Base-by-base conservation (phyloP, 2,329 filamentous ascomycete genomes). In the Raffaelea albimanens region DNA sequence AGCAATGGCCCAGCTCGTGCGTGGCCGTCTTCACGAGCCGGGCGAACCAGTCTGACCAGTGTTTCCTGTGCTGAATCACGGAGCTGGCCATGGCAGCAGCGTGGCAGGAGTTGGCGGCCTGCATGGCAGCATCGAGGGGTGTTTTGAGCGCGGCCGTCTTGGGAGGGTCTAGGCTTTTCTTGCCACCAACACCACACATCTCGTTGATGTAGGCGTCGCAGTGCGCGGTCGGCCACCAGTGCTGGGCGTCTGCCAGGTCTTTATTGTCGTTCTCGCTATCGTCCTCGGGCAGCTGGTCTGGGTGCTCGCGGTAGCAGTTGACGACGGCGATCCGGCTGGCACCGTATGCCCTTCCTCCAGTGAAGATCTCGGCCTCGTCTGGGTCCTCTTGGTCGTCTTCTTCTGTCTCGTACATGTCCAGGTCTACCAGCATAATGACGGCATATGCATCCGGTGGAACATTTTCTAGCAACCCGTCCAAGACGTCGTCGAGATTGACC, bases 361-460 rank as follows among this genome's bases (percentile, higher is more conserved):
- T 78, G 55, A 85, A 87, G 19, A 79, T 73, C 50, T 85, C 82
- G 0, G 83, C 75, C 0, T 82, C 76, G 44, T 72, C 71, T 11
- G 38, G 33, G 3, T 5, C 18, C 54, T 85, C 80, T n/a, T n/a
- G n/a, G n/a, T n/a, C n/a, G n/a, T n/a, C n/a, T n/a, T n/a, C n/a
- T n/a, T n/a, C n/a, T n/a, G n/a, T n/a, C n/a, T n/a, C n/a, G 56
- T 80, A 84, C 14, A 84, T 61, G 56, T 85, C 82, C n/a, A 82
- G 73, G 31, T 79, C 64, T 0, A 75, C 63, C 0, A 84, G 56
- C 33, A 85, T 58, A 0, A 81, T 56, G 1, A 83, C 57, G 0
- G 80, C 69, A 50, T 80, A 80, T 0, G 80, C 80, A 54, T 84
- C 74, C 0, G 55, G 44, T 0, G 79, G 80, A 0, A 84, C 60